Evolutionary conservation across 164 flowering plant genomes (phyloP).

Genomic region (Echeveria elegans): DNA sequence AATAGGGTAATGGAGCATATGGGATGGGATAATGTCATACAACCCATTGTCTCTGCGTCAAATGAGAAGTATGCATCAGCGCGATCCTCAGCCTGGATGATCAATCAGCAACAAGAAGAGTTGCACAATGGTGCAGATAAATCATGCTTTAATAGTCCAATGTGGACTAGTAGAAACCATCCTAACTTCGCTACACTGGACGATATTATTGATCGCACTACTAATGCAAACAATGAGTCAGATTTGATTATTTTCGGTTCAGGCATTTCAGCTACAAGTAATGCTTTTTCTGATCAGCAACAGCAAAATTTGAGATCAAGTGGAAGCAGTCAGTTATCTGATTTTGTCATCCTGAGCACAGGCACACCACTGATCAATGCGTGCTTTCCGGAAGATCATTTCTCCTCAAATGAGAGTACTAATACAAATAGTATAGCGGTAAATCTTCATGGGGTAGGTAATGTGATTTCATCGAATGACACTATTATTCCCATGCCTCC

Average conservation of each 20-base stretch:
- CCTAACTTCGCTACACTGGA: background rate
- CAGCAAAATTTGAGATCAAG: constrained; percentile 5
- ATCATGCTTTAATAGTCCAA: background rate
- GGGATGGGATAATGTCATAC: background rate
- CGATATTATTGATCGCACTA: background rate
- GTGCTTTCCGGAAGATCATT: background rate
- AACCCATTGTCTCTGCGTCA: background rate
- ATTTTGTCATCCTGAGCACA: background rate
- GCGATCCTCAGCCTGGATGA: background rate
- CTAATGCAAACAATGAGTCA: background rate
- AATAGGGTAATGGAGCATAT: background rate
- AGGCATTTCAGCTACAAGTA: background rate
- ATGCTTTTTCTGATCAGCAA: background rate
- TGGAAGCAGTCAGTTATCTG: constrained; percentile 4
- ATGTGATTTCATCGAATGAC: background rate
- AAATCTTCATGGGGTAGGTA: background rate
- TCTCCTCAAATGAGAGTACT: background rate
- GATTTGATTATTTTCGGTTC: background rate
- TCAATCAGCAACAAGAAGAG: background rate
- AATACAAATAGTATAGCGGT: background rate
- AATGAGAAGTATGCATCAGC: background rate
- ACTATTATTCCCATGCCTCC: background rate
- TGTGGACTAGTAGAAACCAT: background rate
- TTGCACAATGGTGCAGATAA: background rate
- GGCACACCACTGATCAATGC: background rate